These are phyloP conservation scores for Globisporangium carolinianum DNA, from an alignment of 352 stramenopile species.

Conservation along the genomic window DNA sequence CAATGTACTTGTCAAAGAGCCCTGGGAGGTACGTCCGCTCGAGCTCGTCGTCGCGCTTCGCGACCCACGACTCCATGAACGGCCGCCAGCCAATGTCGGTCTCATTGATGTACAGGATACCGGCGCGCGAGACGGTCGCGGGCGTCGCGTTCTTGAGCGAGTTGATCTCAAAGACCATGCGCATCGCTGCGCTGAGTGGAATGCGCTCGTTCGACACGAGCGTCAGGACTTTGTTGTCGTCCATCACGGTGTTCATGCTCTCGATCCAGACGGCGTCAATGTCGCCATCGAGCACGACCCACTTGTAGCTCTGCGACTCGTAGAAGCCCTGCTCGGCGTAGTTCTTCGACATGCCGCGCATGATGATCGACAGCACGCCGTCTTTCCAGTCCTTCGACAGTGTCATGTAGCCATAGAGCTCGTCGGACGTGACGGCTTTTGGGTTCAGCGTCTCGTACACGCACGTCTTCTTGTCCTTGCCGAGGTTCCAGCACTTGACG, in stretches of 20 bases:
- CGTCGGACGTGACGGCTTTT: conserved; percentile 85
- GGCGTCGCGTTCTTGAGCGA: conserved; percentile 85
- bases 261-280: conserved; percentile 89
- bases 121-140: conserved; percentile 78
- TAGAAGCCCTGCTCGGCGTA: conserved; percentile 91
- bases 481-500: conserved; percentile 83
- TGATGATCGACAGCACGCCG: conserved; percentile 86
- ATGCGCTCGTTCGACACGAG: conserved; percentile 88
- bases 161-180: conserved; percentile 91
- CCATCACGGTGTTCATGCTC: conserved; percentile 97
- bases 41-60: conserved; percentile 82
- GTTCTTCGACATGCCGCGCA: conserved; percentile 88
- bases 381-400: conserved; percentile 89
- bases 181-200: conserved; percentile 73
- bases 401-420: conserved; percentile 92
- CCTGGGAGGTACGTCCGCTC: conserved; percentile 91
- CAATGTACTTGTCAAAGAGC: conserved; percentile 96
- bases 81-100: conserved; percentile 93
- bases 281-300: conserved; percentile 83
- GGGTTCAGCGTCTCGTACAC: conserved; percentile 88
- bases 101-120: conserved; percentile 88
- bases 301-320: conserved; percentile 91
- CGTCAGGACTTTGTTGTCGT: conserved; percentile 96
- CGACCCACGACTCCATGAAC: conserved; percentile 96
- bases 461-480: conserved; percentile 85